Evolutionary conservation across 2,329 filamentous ascomycete genomes (phyloP).

Genomic region (Samsoniella hepiali): DNA sequence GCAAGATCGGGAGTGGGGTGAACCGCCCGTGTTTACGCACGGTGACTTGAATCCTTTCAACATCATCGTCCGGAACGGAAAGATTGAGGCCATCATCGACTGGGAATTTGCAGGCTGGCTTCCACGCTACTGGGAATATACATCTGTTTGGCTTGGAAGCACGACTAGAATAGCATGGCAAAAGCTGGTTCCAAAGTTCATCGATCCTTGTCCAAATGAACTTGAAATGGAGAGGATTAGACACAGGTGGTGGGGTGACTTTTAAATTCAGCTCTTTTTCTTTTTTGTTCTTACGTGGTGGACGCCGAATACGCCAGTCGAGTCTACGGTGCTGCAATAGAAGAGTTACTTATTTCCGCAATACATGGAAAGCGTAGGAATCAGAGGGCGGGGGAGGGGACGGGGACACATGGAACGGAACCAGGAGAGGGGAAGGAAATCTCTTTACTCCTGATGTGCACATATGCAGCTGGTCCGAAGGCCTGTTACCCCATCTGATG

Average conservation of each 20-base stretch:
- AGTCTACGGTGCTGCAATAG: too few relatives aligned
- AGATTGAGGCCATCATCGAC: slow-evolving; percentile 30
- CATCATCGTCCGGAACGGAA: slow-evolving; percentile 28
- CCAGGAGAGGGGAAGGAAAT: too few relatives aligned
- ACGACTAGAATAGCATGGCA: slow-evolving; percentile 10
- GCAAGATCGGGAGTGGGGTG: slow-evolving; percentile 24
- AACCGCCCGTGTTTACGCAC: slow-evolving; percentile 30
- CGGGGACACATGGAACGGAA: too few relatives aligned
- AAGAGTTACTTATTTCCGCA: too few relatives aligned
- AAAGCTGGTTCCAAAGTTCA: background rate
- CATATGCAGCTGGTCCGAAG: too few relatives aligned
- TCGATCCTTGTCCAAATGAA: slow-evolving; percentile 5
- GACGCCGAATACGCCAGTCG: too few relatives aligned
- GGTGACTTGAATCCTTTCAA: slow-evolving; percentile 29
- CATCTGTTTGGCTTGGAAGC: slow-evolving; percentile 13
- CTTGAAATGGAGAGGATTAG: slow-evolving; percentile 10
- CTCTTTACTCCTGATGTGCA: too few relatives aligned
- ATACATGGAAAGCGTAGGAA: too few relatives aligned
- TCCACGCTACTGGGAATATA: slow-evolving; percentile 34
- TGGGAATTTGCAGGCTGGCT: slow-evolving; percentile 36
- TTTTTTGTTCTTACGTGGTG: too few relatives aligned
- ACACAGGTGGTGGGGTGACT: slow-evolving; percentile 16
- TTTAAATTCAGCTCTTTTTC: background rate
- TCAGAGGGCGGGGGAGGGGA: too few relatives aligned
- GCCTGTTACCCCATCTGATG: background rate